These are phyloP conservation scores for Penicillium odoratum DNA, from an alignment of 495 filamentous ascomycete species.

Conservation along the genomic window DNA sequence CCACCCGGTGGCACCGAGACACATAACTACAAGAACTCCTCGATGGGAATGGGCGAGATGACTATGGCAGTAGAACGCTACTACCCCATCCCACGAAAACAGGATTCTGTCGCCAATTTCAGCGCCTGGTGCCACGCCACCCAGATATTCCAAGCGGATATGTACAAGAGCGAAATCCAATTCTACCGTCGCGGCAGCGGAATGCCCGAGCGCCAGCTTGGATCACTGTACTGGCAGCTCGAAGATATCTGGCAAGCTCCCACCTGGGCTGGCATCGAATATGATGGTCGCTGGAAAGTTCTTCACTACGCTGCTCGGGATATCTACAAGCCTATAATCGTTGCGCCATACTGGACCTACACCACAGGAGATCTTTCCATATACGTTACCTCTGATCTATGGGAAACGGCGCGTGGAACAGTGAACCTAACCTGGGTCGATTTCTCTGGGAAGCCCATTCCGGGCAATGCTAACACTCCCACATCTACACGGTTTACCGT, in stretches of 20 bases:
- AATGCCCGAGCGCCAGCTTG: slow-evolving; percentile 59
- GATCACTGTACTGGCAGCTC: slow-evolving; percentile 68
- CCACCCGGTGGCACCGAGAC: slow-evolving; percentile 49
- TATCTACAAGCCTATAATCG: slow-evolving; percentile 60
- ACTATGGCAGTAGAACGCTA: slow-evolving; percentile 58
- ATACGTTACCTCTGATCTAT: slow-evolving; percentile 56
- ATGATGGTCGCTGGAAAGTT: slow-evolving; percentile 65
- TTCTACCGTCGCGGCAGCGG: slow-evolving; percentile 67
- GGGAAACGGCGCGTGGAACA: slow-evolving; percentile 34
- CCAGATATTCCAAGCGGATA: slow-evolving; percentile 68
- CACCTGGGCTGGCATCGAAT: slow-evolving; percentile 66
- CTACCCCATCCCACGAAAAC: slow-evolving; percentile 62
- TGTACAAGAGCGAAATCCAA: slow-evolving; percentile 63
- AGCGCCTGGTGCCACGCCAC: slow-evolving; percentile 68
- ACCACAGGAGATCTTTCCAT: slow-evolving; percentile 54
- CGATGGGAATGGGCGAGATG: slow-evolving; percentile 61
- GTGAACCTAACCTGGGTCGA: slow-evolving; percentile 43
- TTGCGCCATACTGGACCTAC: slow-evolving; percentile 62
- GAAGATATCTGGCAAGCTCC: slow-evolving; percentile 72
- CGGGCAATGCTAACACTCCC: slow-evolving; percentile 34
- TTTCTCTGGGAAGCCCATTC: slow-evolving; percentile 36
- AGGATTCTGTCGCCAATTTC: slow-evolving; percentile 61
- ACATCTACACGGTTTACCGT: slow-evolving; percentile 47
- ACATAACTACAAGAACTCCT: slow-evolving; percentile 38
- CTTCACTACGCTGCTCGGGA: slow-evolving; percentile 62